phyloP scores from a whole-genome alignment of 139 green algal genomes.

The Chlorella vulgaris region DNA sequence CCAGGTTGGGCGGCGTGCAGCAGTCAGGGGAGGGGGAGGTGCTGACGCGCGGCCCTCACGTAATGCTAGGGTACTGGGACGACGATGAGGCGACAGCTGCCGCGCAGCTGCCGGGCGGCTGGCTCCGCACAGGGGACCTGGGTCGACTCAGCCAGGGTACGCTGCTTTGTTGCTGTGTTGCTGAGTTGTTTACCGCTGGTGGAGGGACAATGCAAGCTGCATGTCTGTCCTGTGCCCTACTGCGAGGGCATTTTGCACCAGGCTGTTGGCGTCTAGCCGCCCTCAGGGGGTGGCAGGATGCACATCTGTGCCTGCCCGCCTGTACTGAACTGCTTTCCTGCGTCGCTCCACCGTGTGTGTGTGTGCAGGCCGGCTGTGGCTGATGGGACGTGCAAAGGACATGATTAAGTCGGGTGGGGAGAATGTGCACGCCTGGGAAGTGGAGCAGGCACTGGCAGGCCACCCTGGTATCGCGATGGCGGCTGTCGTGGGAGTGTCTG shows the following conservation, averaged over 20 bases:
- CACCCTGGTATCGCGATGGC: slow-evolving; percentile 68
- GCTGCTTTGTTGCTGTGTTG: not conserved
- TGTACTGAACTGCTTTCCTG: not conserved
- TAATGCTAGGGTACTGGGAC: slow-evolving; percentile 82
- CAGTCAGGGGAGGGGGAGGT: slow-evolving; percentile 65
- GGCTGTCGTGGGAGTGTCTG: slow-evolving; percentile 81
- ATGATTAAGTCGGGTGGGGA: slow-evolving; percentile 91
- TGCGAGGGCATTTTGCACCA: too few species aligned
- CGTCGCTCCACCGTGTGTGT: not conserved
- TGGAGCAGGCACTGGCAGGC: slow-evolving; percentile 47
- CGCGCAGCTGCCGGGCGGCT: slow-evolving; percentile 55
- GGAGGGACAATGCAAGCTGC: too few species aligned
- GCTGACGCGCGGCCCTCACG: slow-evolving; percentile 70
- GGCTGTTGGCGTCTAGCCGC: too few species aligned
- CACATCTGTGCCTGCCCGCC: not conserved
- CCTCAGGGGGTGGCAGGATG: too few species aligned
- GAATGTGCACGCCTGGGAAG: slow-evolving; percentile 84
- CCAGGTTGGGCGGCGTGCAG: not conserved
- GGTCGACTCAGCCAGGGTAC: slow-evolving; percentile 34
- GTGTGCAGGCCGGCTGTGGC: slow-evolving; percentile 67
- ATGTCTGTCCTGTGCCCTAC: too few species aligned
- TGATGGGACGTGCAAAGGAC: slow-evolving; percentile 88
- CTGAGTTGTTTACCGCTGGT: not conserved
- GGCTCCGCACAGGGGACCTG: slow-evolving; percentile 85
- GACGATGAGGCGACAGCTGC: slow-evolving; percentile 51